A percentile compares a stretch with the other conserved stretches of the same genome.
Conservation (phyloP, 768 basidiomycete species). For the Gelatoporia subvermispora region DNA sequence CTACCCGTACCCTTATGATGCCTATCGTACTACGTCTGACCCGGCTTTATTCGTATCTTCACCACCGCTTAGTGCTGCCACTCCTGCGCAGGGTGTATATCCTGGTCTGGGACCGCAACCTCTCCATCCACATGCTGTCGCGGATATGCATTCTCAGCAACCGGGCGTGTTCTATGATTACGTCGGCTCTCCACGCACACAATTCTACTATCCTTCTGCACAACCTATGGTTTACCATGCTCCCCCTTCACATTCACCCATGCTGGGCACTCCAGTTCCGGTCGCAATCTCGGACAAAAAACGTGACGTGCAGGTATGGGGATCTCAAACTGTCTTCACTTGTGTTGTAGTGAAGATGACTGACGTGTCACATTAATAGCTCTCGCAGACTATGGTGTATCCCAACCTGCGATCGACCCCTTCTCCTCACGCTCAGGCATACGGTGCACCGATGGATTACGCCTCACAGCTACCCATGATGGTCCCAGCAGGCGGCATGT, state of each 20-base stretch:
- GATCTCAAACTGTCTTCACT: neutral
- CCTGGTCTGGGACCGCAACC: conserved; percentile 38
- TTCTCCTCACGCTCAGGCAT: conserved; percentile 40
- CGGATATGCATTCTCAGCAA: conserved; percentile 42
- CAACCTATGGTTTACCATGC: conserved; percentile 58
- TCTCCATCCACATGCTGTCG: conserved; percentile 37
- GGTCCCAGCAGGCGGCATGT: conserved; percentile 39
- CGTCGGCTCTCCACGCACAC: conserved; percentile 41
- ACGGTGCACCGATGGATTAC: conserved; percentile 44
- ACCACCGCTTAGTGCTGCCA: conserved; percentile 37
- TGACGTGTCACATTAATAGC: conserved; percentile 20
- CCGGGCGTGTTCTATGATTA: conserved; percentile 59
- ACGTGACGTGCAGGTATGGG: conserved; percentile 48
- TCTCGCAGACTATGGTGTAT: conserved; percentile 37
- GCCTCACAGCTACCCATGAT: conserved; percentile 40
- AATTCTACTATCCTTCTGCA: conserved; percentile 51
- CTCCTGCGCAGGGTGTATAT: conserved; percentile 45
- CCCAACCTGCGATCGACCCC: conserved; percentile 37
- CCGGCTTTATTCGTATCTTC: conserved; percentile 46
- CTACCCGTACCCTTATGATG: conserved; percentile 44
- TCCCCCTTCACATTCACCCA: conserved; percentile 47
- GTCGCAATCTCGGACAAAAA: conserved; percentile 52
- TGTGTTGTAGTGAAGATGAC: too few relatives aligned
- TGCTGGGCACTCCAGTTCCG: conserved; percentile 45
- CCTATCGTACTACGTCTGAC: conserved; percentile 47